Percentiles rank a stretch among this genome's conserved stretches.
phyloP scores from a whole-genome alignment of 768 basidiomycete genomes.

The Lentinula lateritia region DNA sequence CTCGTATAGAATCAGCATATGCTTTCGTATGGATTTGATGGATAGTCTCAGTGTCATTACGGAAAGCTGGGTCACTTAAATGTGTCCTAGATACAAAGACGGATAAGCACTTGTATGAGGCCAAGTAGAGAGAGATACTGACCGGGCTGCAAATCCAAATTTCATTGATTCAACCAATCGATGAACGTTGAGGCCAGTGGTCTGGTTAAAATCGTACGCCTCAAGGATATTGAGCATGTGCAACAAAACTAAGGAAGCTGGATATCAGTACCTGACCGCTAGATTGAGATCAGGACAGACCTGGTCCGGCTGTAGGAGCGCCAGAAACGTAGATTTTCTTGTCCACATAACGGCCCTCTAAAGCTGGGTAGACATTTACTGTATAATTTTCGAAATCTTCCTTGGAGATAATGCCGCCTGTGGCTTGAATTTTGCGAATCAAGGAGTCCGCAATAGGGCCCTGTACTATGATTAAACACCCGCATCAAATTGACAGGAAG shows the following conservation, averaged over 20 bases:
- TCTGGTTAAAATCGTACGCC: constrained; percentile 51
- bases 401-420: constrained; percentile 77
- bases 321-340: constrained; percentile 79
- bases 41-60: constrained; percentile 50
- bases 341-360: constrained; percentile 72
- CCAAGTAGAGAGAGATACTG: not conserved
- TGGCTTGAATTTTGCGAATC: constrained; percentile 58
- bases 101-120: not conserved
- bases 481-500: constrained; percentile 7
- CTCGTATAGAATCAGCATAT: constrained; percentile 55
- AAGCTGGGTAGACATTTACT: constrained; percentile 64
- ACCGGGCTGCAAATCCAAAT: constrained; percentile 55
- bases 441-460: constrained; percentile 81
- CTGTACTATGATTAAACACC: constrained; percentile 25
- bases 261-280: not conserved
- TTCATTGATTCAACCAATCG: constrained; percentile 82
- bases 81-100: constrained; percentile 51
- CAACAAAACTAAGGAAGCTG: constrained; percentile 50
- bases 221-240: constrained; percentile 92
- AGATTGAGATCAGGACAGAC: constrained; percentile 21
- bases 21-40: constrained; percentile 61
- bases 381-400: constrained; percentile 70
- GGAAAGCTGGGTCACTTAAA: constrained; percentile 74
- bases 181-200: constrained; percentile 66
- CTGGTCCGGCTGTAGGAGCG: constrained; percentile 82